A percentile compares a stretch with the other conserved stretches of the same genome.
Conservation (phyloP, 2,329 filamentous ascomycete genomes). For the Zalaria sp. region DNA sequence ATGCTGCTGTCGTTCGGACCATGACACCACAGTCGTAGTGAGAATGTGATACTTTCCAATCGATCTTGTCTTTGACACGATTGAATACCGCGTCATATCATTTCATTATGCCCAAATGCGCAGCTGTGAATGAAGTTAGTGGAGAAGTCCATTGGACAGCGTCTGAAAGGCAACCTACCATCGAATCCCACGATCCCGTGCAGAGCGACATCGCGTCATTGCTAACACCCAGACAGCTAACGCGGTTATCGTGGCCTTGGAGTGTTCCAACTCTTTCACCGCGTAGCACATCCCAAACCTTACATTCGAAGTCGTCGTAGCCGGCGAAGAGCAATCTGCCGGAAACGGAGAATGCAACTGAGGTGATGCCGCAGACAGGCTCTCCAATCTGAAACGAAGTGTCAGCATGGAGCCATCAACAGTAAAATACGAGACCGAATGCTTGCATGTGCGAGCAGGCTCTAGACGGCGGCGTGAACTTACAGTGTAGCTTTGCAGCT, state of each 20-base stretch:
- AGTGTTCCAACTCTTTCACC: slow-evolving; percentile 95
- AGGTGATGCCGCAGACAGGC: slow-evolving; percentile 94
- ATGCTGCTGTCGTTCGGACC: too few species aligned
- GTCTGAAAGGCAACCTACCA: slow-evolving; percentile 50
- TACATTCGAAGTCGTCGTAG: slow-evolving; percentile 99
- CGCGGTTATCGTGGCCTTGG: slow-evolving; percentile 94
- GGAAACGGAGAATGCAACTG: slow-evolving; percentile 93
- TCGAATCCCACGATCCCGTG: slow-evolving; percentile 98
- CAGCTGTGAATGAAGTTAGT: slow-evolving; percentile 20
- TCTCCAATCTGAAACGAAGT: slow-evolving; percentile 64
- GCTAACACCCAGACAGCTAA: slow-evolving; percentile 96
- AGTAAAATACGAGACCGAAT: background rate
- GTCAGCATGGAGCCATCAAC: slow-evolving; percentile 8
- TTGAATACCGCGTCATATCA: slow-evolving; percentile 1
- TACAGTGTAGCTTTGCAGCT: slow-evolving; percentile 55
- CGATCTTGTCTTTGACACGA: slow-evolving; percentile 2
- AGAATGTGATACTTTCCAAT: background rate
- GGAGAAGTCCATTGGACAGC: background rate
- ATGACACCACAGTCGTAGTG: too few species aligned
- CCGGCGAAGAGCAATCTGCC: slow-evolving; percentile 89
- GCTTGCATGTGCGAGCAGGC: background rate
- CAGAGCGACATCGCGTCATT: slow-evolving; percentile 98
- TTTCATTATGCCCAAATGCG: slow-evolving; percentile 35
- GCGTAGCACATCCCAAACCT: slow-evolving; percentile 96
- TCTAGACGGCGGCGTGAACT: slow-evolving; percentile 11